Evolutionary conservation across 305 asterid species (phyloP), one percentile per base, ranked within the genome.

Genomic region (Rubia tinctorum): DNA sequence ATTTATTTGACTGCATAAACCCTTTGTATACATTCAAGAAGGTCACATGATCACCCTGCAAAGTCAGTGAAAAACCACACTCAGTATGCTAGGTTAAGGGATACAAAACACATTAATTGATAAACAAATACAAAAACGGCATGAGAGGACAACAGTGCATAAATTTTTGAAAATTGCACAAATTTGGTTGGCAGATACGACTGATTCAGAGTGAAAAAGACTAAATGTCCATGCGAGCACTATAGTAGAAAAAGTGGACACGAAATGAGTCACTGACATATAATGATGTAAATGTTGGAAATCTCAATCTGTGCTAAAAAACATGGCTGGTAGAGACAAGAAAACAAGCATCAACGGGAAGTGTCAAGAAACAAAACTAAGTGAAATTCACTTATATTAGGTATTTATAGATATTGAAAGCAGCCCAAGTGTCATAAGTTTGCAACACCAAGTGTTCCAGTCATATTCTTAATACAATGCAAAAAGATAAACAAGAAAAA

Each of bases 1-100:
- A 92, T 92, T 83, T 92, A 65, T 90, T 85, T 44, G 97, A 92
- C 80, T 78, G 84, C 15, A 84, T 73, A 87, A 88, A 95, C 73
- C 97, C 99, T 86, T 86, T 95, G 81, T 90, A 89, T 72, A 95
- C 91, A 58, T 95, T 95, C 78, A 95, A 84, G 86, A 90, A 95
- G 70, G 98, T 87, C 47, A 92, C 86, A 75, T 90, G 98, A 73
- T 95, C 99, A 73, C 99, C 99, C 99, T 94, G 88, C 85, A 86
- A 37, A 17, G 44, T 53, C 8, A 62, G 71, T 47, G 56, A 64
- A 27, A 14, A 27, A 30, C 55, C 7, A 68, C 6, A 12, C 20
- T 68, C 60, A 6, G 23, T 10, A 27, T 68, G 56, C 71, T 13
- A 68, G 7, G 42, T 59, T 40, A 23, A 42, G n/a, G 25, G 13